phyloP scores from a whole-genome alignment of 495 filamentous ascomycete genomes.

The Aspergillus leporis region DNA sequence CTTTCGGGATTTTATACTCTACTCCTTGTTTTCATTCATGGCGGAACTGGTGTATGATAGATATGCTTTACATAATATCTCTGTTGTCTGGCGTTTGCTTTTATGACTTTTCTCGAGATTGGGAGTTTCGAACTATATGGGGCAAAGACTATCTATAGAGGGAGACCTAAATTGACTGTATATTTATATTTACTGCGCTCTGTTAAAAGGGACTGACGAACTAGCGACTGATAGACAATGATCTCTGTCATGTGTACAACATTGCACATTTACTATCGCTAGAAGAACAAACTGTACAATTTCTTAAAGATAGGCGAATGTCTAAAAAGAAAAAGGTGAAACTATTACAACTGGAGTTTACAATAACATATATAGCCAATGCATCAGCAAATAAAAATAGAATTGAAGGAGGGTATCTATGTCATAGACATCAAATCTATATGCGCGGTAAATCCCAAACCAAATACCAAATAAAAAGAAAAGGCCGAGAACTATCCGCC shows the following conservation, averaged over 20 bases:
- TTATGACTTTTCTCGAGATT: background rate
- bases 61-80: background rate
- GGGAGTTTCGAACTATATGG: background rate
- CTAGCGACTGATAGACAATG: background rate
- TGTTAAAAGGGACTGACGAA: background rate
- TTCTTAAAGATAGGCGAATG: too few relatives aligned
- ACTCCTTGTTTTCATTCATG: background rate
- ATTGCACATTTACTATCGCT: too few relatives aligned
- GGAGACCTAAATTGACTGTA: background rate
- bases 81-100: background rate
- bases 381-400: conserved; percentile 8
- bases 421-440: conserved; percentile 22
- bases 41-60: background rate
- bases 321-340: too few relatives aligned
- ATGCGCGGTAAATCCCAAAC: conserved; percentile 12
- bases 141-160: background rate
- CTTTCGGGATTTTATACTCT: background rate
- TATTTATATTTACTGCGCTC: background rate
- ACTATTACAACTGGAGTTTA: background rate
- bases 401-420: conserved; percentile 21
- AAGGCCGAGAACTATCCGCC: background rate
- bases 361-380: background rate
- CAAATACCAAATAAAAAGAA: conserved; percentile 10
- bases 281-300: too few relatives aligned
- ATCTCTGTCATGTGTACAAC: background rate